Evolutionary conservation across 164 flowering plant species (phyloP).

Genomic region (Taxillus chinensis): DNA sequence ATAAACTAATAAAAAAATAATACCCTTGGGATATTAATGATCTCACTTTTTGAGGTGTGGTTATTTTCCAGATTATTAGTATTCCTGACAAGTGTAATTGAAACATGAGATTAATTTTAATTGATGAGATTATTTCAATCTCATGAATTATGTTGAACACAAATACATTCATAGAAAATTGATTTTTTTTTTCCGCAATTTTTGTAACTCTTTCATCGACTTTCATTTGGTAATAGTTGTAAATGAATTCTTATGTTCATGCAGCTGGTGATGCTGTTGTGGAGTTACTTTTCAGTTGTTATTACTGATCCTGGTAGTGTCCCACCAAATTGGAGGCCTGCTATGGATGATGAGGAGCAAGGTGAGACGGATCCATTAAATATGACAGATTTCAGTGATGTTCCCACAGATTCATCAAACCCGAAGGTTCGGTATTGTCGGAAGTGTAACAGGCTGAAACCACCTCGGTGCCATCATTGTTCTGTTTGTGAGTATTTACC

Average conservation of each 20-base stretch:
- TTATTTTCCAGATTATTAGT: too few relatives aligned
- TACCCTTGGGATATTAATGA: too few relatives aligned
- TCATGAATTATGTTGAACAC: too few relatives aligned
- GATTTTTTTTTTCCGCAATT: too few relatives aligned
- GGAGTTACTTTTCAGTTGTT: slow-evolving; percentile 96
- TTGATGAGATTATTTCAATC: too few relatives aligned
- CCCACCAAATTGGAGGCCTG: slow-evolving; percentile 86
- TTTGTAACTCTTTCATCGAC: too few relatives aligned
- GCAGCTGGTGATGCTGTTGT: slow-evolving; percentile 89
- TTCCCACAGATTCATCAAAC: slow-evolving; percentile 30
- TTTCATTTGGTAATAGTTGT: too few relatives aligned
- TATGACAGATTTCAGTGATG: slow-evolving; percentile 33
- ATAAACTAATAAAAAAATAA: too few relatives aligned
- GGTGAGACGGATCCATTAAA: slow-evolving; percentile 72
- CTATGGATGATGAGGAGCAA: slow-evolving; percentile 80
- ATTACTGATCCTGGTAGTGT: slow-evolving; percentile 93
- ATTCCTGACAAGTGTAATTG: too few relatives aligned
- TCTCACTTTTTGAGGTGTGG: too few relatives aligned
- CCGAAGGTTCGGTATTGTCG: slow-evolving; percentile 61
- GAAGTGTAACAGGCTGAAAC: slow-evolving; percentile 89
- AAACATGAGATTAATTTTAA: too few relatives aligned
- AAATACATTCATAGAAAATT: too few relatives aligned
- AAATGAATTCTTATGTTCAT: slow-evolving; percentile 8
- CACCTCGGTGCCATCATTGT: slow-evolving; percentile 99
- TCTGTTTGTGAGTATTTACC: slow-evolving; percentile 75